Conservation (phyloP, 768 basidiomycete genomes). For the Pleurotus citrinopileatus region DNA sequence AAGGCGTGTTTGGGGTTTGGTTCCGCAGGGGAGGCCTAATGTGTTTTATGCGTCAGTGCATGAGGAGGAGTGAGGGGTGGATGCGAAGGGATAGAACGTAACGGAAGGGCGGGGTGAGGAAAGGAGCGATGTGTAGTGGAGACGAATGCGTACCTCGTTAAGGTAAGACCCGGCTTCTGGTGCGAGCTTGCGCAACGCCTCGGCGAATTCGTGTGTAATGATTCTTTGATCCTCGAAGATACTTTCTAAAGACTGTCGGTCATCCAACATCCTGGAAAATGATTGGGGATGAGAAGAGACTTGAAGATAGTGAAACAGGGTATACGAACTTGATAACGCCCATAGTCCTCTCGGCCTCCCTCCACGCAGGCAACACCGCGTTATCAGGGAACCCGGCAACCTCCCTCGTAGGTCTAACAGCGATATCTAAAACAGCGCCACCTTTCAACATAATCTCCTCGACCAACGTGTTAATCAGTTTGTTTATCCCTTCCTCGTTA, state of each 20-base stretch:
- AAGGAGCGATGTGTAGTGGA: not conserved
- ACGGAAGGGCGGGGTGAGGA: not conserved
- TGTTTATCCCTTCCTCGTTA: not conserved
- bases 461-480: not conserved
- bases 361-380: not conserved
- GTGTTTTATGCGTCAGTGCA: too few species aligned
- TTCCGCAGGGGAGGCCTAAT: constrained; percentile 1
- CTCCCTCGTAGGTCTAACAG: constrained; percentile 1
- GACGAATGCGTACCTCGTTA: constrained; percentile 2
- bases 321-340: constrained; percentile 1
- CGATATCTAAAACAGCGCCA: constrained; percentile 1
- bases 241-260: not conserved
- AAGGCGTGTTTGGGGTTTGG: constrained; percentile 3
- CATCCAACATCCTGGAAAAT: constrained; percentile 5
- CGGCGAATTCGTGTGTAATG: constrained; percentile 3
- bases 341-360: constrained; percentile 4
- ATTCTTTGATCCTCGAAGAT: not conserved
- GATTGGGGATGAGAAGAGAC: too few species aligned
- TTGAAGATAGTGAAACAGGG: not conserved
- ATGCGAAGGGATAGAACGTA: too few species aligned
- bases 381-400: not conserved
- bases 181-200: constrained; percentile 1
- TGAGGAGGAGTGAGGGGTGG: too few species aligned
- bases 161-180: constrained; percentile 2
- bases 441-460: not conserved